phyloP scores from a whole-genome alignment of 129 eudicot genomes.

The Silybum marianum region DNA sequence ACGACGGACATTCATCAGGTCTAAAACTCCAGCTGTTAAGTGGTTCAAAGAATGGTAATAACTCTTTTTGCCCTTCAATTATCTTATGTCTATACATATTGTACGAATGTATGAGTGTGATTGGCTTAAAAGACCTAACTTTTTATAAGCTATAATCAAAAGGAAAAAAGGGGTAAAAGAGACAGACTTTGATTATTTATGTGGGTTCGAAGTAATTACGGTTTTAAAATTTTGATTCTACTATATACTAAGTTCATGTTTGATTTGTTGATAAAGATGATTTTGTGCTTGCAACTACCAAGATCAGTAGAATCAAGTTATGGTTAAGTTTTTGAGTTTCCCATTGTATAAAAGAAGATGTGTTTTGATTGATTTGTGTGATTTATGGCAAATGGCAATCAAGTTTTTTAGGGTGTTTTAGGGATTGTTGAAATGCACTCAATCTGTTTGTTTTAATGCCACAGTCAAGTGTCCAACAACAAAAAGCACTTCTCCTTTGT shows the following conservation, averaged over 20 bases:
- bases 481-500: not conserved
- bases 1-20: conserved; percentile 14
- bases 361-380: not conserved
- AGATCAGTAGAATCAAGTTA: not conserved
- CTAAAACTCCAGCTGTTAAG: conserved; percentile 26
- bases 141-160: not conserved
- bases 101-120: not conserved
- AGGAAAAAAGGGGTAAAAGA: conserved; percentile 4
- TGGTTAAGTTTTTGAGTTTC: not conserved
- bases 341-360: not conserved
- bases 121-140: not conserved
- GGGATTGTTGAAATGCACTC: conserved; percentile 2
- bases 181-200: not conserved
- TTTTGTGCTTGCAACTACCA: not conserved
- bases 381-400: not conserved
- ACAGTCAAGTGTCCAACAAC: not conserved
- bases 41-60: conserved; percentile 37
- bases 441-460: conserved; percentile 24
- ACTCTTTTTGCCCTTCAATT: not conserved
- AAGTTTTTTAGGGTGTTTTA: not conserved
- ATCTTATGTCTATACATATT: not conserved
- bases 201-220: not conserved
- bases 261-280: not conserved
- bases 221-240: not conserved
- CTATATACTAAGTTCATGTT: not conserved